Conservation (phyloP, 73 alveolate genomes). For the Paramecium tetraurelia region DNA sequence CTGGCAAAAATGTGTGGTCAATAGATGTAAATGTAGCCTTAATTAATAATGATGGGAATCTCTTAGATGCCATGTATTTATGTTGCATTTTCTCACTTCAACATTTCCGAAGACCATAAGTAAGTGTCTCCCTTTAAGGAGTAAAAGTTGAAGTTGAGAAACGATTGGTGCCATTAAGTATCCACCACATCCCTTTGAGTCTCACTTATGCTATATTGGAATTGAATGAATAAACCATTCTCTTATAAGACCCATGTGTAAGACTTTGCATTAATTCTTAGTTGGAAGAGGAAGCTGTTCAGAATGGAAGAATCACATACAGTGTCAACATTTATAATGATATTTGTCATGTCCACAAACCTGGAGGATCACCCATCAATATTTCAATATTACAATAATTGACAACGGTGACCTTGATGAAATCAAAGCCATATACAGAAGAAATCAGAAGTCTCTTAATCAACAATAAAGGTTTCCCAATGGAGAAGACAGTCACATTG, state of each 20-base stretch:
- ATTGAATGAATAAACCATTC: not conserved
- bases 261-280: not conserved
- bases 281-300: conserved; percentile 43
- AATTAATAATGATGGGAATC: conserved; percentile 77
- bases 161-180: conserved; percentile 68
- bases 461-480: not conserved
- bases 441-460: not conserved
- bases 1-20: conserved; percentile 76
- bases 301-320: conserved; percentile 46
- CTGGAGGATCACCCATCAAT: conserved; percentile 60
- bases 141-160: conserved; percentile 57
- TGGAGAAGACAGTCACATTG: not conserved
- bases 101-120: conserved; percentile 75
- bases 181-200: conserved; percentile 82
- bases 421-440: conserved; percentile 29
- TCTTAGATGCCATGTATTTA: conserved; percentile 72
- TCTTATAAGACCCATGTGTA: not conserved
- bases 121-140: conserved; percentile 49
- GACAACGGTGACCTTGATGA: not conserved
- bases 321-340: conserved; percentile 59
- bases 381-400: not conserved
- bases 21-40: conserved; percentile 65
- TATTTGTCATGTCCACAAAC: conserved; percentile 58
- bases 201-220: conserved; percentile 70
- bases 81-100: conserved; percentile 66